Base-by-base conservation (phyloP, 257 asterid genomes). In the Perilla frutescens region DNA sequence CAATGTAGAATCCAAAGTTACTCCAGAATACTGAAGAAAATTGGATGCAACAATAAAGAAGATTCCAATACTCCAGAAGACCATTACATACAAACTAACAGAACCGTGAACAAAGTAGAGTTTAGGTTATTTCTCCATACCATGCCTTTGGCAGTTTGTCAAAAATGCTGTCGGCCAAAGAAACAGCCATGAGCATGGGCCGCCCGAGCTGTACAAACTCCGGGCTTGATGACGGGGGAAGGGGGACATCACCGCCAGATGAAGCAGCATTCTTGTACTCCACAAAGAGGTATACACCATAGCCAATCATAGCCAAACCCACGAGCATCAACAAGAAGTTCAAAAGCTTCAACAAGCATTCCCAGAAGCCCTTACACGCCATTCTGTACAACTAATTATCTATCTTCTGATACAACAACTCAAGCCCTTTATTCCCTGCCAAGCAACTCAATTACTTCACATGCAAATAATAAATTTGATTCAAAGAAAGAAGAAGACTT, bases 131-230 rank as follows among this genome's bases (percentile, higher is more conserved):
- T 55, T 66, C 44, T 36, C 5, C 84, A 49, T 91, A 91, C 98
- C 98, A 94, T 57, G 96, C 93, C 87, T 88, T 91, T 8, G 98
- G 98, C 72, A 94, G 94, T 70, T 91, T 94, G 86, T 91, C 97
- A 34, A 90, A 87, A 71, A 90, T 82, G 88, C 47, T 90, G 77
- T 75, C 88, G 50, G 72, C 88, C 79, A 90, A 72, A 66, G 93
- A 81, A 60, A 95, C 85, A 11, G 92, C 89, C 68, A 92, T 72
- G 47, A 95, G 86, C 98, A 95, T 83, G 15, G 99, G 98, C 13
- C 99, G 96, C 60, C 99, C 96, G 8, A 95, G 81, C 85, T 90
- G 84, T 11, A 90, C 81, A 48, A 85, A 1, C 20, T 83, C 96
- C 44, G 47, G 85, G 62, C 85, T 73, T 8, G 95, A 37, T 1